Percentiles rank a stretch among this genome's conserved stretches.
Evolutionary conservation across 2,329 filamentous ascomycete genomes (phyloP).

Genomic region (Microcyclospora pomicola): DNA sequence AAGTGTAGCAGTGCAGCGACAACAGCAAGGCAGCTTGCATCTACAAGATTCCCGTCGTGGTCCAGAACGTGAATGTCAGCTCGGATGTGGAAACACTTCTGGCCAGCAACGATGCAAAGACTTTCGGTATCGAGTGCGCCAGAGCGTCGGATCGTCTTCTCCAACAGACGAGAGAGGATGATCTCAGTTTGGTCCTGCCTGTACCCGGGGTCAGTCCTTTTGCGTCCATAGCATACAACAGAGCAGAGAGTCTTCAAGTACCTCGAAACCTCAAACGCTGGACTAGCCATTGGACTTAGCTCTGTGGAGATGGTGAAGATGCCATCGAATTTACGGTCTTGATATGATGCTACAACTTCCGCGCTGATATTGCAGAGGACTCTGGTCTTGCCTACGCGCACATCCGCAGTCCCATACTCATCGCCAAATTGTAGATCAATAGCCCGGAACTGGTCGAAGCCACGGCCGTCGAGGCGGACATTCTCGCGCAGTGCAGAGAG

Average conservation of each 20-base stretch:
- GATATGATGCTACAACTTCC: conserved; percentile 71
- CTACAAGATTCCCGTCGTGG: conserved; percentile 80
- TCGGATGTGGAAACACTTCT: conserved; percentile 82
- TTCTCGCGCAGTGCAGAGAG: conserved; percentile 68
- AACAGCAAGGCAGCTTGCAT: conserved; percentile 72
- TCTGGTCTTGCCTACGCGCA: conserved; percentile 81
- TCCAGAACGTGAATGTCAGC: conserved; percentile 85
- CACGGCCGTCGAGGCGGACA: conserved; percentile 70
- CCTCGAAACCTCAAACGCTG: conserved; percentile 74
- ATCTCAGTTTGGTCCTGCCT: conserved; percentile 46
- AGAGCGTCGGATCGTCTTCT: conserved; percentile 86
- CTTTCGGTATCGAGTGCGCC: conserved; percentile 91
- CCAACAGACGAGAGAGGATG: conserved; percentile 73
- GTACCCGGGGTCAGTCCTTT: conserved; percentile 1
- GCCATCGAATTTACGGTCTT: conserved; percentile 87
- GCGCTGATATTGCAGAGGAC: conserved; percentile 75
- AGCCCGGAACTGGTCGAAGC: conserved; percentile 64
- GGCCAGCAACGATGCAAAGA: conserved; percentile 77
- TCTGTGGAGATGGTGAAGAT: conserved; percentile 87
- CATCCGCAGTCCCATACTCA: conserved; percentile 79
- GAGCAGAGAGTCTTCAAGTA: conserved; percentile 27
- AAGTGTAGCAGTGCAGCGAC: conserved; percentile 86
- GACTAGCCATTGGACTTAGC: conserved; percentile 81
- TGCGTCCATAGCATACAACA: background rate
- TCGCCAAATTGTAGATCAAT: conserved; percentile 73